Base-by-base conservation (phyloP, 495 filamentous ascomycete species). In the Penicillium psychrofluorescens region DNA sequence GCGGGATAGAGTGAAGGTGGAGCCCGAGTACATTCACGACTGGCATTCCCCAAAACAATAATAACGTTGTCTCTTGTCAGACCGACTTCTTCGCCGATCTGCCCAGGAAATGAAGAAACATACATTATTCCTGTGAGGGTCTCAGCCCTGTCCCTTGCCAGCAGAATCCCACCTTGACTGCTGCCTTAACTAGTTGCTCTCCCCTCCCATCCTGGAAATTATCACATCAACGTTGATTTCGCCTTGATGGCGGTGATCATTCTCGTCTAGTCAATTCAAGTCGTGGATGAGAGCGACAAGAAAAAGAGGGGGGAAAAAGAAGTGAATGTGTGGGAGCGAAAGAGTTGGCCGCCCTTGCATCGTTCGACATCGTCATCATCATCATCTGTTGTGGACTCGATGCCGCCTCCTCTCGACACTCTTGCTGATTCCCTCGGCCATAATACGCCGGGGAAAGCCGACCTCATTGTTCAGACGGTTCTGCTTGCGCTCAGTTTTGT, bases 341-440 rank as follows among this genome's bases (percentile, higher is more conserved):
- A 22, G 22, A 22, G 22, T 22, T 22, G 41, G 56, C 72, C 32
- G 71, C 69, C 15, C 46, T 63, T 31, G 56, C 63, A 22, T 50
- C 70, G 32, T 34, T 34, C n/a, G 7, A 34, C 32, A 34, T 9
- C 22, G 0, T 22, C 22, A 22, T 22, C 22, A 22, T 22, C 22
- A 34, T 8, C 32, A 34, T 34, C 32, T 7, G 1, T 34, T 5
- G 22, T 22, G 22, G 22, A 22, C 41, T 4, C 34, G 29, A 59
- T 59, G 56, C 30, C 55, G 33, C 31, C 45, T 43, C 29, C 40
- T 1, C 15, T 31, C 1, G 54, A 45, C 31, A 46, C 45, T 7
- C 44, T 58, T 6, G 36, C 43, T 16, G 46, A 52, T 36, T 29
- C 45, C 22, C 51, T 60, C 8, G 40, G 51, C 38, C 57, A 55